Evolutionary conservation across 495 filamentous ascomycete genomes (phyloP).

Genomic region (Aspergillus indologenus): DNA sequence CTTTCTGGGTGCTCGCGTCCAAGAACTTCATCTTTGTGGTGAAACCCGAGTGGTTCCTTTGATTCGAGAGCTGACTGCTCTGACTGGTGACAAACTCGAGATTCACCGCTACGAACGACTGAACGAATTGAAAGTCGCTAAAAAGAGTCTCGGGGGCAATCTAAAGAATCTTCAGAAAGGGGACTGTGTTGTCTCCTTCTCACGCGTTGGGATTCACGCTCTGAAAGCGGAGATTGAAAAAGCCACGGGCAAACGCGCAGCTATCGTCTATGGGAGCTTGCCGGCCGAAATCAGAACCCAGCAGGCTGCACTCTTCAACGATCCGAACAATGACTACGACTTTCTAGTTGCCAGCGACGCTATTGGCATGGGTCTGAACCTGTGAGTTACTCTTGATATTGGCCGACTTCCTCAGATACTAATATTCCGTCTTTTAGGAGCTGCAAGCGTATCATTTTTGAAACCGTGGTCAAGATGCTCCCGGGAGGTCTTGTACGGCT

Average conservation of each 20-base stretch:
- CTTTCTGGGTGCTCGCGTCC: constrained; percentile 77
- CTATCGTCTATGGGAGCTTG: constrained; percentile 87
- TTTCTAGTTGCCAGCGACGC: constrained; percentile 92
- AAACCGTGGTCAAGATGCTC: constrained; percentile 66
- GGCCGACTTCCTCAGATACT: constrained; percentile 3
- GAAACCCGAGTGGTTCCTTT: constrained; percentile 79
- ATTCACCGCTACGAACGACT: constrained; percentile 81
- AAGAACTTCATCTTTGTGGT: constrained; percentile 91
- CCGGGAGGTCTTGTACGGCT: constrained; percentile 51
- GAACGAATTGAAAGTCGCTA: constrained; percentile 67
- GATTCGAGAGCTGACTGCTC: constrained; percentile 73
- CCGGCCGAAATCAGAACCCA: constrained; percentile 90
- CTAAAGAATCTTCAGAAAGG: constrained; percentile 73
- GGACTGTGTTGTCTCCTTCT: constrained; percentile 87
- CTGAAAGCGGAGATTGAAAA: constrained; percentile 76
- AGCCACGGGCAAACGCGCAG: constrained; percentile 71
- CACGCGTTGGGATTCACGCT: constrained; percentile 73
- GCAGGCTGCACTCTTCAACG: constrained; percentile 90
- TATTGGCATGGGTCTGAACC: constrained; percentile 95
- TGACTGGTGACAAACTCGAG: constrained; percentile 76
- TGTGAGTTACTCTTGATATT: constrained; percentile 46
- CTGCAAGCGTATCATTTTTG: constrained; percentile 88
- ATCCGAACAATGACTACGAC: constrained; percentile 91
- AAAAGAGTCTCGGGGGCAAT: constrained; percentile 57
- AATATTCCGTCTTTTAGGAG: constrained; percentile 45